A percentile compares a stretch with the other conserved stretches of the same genome.
Conservation (phyloP, 2,329 filamentous ascomycete genomes). For the Sporothrix pallida region DNA sequence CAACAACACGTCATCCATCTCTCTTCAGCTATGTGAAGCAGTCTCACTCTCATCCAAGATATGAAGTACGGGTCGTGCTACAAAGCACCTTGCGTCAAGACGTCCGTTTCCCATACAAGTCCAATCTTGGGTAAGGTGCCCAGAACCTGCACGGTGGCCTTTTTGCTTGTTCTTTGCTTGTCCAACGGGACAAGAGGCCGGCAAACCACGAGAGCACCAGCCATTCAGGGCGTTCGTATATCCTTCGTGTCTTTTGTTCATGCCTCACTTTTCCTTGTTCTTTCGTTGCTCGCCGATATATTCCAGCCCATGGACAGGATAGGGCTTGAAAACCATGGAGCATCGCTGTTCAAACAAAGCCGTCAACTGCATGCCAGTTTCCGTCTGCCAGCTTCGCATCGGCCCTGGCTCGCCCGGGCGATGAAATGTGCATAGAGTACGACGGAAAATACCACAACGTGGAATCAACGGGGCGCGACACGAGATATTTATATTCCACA, state of each 20-base stretch:
- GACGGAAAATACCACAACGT: no score
- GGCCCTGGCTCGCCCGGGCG: neutral
- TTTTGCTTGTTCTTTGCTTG: neutral
- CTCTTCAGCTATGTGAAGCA: neutral
- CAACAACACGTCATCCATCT: neutral
- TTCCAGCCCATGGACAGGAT: neutral
- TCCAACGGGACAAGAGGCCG: constrained; percentile 5
- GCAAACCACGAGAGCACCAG: neutral
- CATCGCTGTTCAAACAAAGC: constrained; percentile 1
- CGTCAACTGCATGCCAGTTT: neutral
- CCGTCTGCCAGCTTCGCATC: constrained; percentile 1
- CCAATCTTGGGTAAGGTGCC: constrained; percentile 4
- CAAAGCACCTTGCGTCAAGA: neutral
- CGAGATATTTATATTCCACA: neutral
- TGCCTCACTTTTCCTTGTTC: neutral
- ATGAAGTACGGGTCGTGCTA: neutral
- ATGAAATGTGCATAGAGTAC: no score
- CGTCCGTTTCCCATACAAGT: neutral
- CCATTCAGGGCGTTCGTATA: no score
- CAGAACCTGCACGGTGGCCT: neutral
- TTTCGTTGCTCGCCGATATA: neutral
- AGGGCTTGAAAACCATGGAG: neutral
- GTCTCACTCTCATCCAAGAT: neutral
- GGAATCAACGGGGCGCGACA: no score
- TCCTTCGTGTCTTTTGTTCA: neutral